phyloP scores from a whole-genome alignment of 2,329 filamentous ascomycete species.

The Hypoxylon sp. region DNA sequence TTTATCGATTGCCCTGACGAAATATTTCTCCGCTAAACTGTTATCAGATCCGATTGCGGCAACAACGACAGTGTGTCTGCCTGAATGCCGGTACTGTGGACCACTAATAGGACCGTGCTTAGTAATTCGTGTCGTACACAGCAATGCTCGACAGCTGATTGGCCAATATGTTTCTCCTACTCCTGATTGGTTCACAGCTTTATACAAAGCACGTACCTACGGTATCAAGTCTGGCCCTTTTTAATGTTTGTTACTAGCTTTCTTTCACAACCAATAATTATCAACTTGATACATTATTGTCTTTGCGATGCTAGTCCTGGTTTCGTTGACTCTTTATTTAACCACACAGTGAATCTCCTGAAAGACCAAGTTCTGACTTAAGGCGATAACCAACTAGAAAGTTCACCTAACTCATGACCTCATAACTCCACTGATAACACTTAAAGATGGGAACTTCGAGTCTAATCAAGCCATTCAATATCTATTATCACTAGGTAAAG shows the following conservation, averaged over 20 bases:
- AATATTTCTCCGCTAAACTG: slow-evolving; percentile 40
- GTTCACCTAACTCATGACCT: too few relatives aligned
- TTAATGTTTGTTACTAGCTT: not conserved
- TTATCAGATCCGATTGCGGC: slow-evolving; percentile 52
- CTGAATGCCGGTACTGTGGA: slow-evolving; percentile 1
- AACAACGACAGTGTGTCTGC: slow-evolving; percentile 12
- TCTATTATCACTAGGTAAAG: too few relatives aligned
- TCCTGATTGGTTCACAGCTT: slow-evolving; percentile 6
- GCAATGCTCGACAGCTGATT: slow-evolving; percentile 10
- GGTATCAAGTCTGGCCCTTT: not conserved
- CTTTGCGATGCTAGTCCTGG: not conserved
- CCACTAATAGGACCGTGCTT: not conserved
- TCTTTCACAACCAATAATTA: not conserved
- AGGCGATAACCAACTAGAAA: not conserved
- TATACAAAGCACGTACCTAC: too few relatives aligned
- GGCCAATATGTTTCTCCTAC: not conserved
- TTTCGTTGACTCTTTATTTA: not conserved
- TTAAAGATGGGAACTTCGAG: too few relatives aligned
- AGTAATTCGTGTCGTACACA: slow-evolving; percentile 9
- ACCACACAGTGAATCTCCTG: not conserved
- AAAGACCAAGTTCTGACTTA: not conserved
- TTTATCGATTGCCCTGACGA: slow-evolving; percentile 36
- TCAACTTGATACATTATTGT: not conserved
- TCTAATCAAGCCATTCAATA: too few relatives aligned
- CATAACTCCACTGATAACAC: not conserved